Percentiles rank a stretch among this genome's conserved stretches.
Evolutionary conservation across 1,139 yeast species (phyloP).

Genomic region (Lipomyces yarrowii): DNA sequence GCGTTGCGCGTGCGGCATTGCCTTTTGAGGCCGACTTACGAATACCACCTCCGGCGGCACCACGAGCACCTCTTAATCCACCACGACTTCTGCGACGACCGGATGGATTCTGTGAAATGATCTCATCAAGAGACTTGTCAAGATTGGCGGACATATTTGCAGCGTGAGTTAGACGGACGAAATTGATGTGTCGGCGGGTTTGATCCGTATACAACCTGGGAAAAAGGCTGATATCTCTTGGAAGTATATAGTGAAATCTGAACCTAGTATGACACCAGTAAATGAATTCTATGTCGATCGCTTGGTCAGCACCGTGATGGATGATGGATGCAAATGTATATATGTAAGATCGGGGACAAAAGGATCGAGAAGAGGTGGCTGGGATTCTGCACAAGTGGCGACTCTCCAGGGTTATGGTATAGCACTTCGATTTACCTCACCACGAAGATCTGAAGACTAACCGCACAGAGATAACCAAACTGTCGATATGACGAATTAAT

Average conservation of each 20-base stretch:
- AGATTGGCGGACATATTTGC: slow-evolving; percentile 46
- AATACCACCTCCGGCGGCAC: slow-evolving; percentile 35
- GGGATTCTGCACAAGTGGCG: not conserved
- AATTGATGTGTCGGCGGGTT: not conserved
- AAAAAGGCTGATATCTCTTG: not conserved
- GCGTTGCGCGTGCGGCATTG: slow-evolving; percentile 39
- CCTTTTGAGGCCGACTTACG: slow-evolving; percentile 38
- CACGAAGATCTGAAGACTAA: no score
- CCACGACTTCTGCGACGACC: slow-evolving; percentile 37
- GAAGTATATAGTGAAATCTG: not conserved
- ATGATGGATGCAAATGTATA: no score
- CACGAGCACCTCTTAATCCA: slow-evolving; percentile 22
- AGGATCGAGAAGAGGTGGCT: not conserved
- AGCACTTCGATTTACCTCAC: no score
- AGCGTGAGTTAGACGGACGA: not conserved
- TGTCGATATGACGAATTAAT: no score
- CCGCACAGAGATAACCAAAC: not conserved
- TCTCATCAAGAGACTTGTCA: slow-evolving; percentile 95
- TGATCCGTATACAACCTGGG: not conserved
- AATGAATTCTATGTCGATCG: not conserved
- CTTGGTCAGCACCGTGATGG: not conserved
- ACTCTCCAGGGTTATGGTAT: no score
- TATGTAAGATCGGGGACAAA: not conserved
- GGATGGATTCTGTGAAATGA: slow-evolving; percentile 68
- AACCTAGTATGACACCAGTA: not conserved